Evolutionary conservation across 768 basidiomycete species (phyloP).

Genomic region (Clavulina sp.): DNA sequence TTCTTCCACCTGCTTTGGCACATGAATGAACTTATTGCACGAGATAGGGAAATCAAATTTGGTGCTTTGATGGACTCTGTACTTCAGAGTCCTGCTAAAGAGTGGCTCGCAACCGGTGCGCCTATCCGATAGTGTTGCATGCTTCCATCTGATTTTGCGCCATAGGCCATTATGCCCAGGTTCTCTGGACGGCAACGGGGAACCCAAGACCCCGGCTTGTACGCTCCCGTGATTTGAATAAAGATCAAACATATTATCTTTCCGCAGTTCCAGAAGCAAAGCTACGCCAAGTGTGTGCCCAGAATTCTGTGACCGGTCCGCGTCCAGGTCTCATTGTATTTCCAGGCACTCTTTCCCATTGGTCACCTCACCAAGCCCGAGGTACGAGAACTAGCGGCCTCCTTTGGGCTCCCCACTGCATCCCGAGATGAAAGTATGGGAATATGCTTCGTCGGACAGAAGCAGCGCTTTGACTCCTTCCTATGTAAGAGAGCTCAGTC

Average conservation of each 20-base stretch:
- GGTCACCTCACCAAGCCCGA: constrained; percentile 45
- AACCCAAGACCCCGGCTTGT: constrained; percentile 21
- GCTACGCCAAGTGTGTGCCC: constrained; percentile 28
- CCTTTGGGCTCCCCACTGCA: constrained; percentile 51
- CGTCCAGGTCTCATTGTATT: background rate
- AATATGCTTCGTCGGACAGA: constrained; percentile 83
- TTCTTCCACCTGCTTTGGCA: background rate
- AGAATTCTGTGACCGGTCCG: background rate
- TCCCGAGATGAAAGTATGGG: constrained; percentile 78
- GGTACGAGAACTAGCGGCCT: constrained; percentile 53
- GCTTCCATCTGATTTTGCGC: background rate
- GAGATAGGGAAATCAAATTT: constrained; percentile 71
- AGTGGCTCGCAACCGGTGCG: constrained; percentile 70
- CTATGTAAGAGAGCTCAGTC: constrained; percentile 31
- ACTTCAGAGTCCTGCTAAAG: constrained; percentile 23
- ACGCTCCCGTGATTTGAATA: constrained; percentile 35
- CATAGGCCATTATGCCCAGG: constrained; percentile 73
- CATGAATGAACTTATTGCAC: background rate
- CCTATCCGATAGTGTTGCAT: background rate
- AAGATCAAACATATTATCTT: constrained; percentile 89
- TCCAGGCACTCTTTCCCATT: constrained; percentile 55
- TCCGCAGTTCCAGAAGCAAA: constrained; percentile 54
- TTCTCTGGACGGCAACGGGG: constrained; percentile 25
- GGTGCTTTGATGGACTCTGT: constrained; percentile 52
- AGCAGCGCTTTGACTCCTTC: constrained; percentile 52